phyloP scores from a whole-genome alignment of 2,329 filamentous ascomycete genomes.

The Colletotrichum siamense region DNA sequence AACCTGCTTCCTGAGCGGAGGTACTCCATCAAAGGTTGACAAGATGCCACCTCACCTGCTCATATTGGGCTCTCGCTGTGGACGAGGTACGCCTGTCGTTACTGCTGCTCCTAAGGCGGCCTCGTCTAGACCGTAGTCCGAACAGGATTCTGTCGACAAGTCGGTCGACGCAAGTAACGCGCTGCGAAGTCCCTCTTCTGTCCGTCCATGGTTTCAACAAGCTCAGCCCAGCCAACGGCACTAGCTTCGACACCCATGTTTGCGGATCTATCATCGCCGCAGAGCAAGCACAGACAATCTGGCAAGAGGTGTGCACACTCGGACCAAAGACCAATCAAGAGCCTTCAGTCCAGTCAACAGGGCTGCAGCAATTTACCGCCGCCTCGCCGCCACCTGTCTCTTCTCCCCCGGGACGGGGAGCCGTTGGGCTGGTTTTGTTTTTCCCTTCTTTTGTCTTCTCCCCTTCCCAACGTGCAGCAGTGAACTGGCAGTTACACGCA shows the following conservation, averaged over 20 bases:
- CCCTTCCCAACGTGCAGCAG: not conserved
- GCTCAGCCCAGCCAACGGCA: not conserved
- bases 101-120: not conserved
- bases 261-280: not conserved
- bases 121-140: not conserved
- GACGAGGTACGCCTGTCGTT: not conserved
- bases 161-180: not conserved
- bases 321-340: not conserved
- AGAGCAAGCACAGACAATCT: not conserved
- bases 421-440: not conserved
- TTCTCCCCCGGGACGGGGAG: not conserved
- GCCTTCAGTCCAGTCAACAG: not conserved
- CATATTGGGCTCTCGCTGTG: not conserved
- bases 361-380: constrained; percentile 1
- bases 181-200: not conserved
- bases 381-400: not conserved
- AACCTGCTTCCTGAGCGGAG: not conserved
- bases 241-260: not conserved
- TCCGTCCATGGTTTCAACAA: not conserved
- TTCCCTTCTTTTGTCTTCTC: not conserved
- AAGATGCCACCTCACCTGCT: not conserved
- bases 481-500: not conserved
- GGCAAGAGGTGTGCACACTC: not conserved
- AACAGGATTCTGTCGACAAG: not conserved
- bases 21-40: not conserved